A percentile compares a stretch with the other conserved stretches of the same genome.
Evolutionary conservation across 306 rosid genomes (phyloP).

Genomic region (Malus sieversii): DNA sequence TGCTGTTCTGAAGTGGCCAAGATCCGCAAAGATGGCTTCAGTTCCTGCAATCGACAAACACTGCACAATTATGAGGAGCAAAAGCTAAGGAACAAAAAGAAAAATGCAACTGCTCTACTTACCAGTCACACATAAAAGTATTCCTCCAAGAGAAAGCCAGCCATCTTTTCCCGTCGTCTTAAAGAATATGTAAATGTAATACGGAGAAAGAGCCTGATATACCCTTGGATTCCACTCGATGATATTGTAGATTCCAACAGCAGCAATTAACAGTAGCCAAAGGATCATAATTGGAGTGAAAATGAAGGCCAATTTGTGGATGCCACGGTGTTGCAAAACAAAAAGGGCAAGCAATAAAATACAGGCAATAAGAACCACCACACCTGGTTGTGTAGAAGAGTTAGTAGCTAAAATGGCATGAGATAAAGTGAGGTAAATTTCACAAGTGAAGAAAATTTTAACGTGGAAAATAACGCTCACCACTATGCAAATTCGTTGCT

Average conservation of each 20-base stretch:
- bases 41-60: conserved; percentile 52
- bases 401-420: conserved; percentile 14
- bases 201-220: conserved; percentile 79
- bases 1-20: conserved; percentile 54
- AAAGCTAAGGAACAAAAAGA: conserved; percentile 6
- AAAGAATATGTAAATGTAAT: conserved; percentile 64
- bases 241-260: conserved; percentile 68
- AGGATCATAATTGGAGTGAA: conserved; percentile 66
- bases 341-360: conserved; percentile 55
- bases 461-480: conserved; percentile 37
- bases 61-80: conserved; percentile 3
- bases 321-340: conserved; percentile 80
- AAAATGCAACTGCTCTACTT: conserved; percentile 10
- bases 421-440: neutral
- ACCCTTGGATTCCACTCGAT: conserved; percentile 66
- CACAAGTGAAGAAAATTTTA: neutral
- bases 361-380: conserved; percentile 53
- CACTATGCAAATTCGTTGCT: conserved; percentile 26
- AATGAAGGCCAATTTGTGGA: conserved; percentile 62
- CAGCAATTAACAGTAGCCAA: conserved; percentile 59
- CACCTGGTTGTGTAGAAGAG: conserved; percentile 36
- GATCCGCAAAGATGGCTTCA: conserved; percentile 78
- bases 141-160: conserved; percentile 74
- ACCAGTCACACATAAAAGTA: conserved; percentile 71
- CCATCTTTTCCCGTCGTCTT: conserved; percentile 63